Evolutionary conservation across 1,139 yeast species (phyloP), one percentile per base, ranked within the genome.

Genomic region (Williopsis jadinii): DNA sequence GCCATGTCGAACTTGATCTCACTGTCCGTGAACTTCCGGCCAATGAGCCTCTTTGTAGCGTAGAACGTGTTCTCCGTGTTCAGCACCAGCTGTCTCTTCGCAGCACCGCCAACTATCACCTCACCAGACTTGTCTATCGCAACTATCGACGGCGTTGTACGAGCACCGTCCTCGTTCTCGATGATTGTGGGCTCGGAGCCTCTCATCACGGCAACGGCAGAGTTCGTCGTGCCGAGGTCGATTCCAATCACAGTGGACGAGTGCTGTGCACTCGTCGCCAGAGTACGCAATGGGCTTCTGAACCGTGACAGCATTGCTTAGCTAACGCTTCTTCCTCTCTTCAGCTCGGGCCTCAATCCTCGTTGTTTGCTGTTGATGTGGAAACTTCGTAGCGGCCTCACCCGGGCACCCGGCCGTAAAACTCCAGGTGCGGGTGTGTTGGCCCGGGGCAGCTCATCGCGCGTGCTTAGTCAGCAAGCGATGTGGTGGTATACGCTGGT

Each of bases 171-270:
- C 49, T 95, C 84, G 71, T 92, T 92, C 74, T 90, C 97, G 59
- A 92, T 84, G 59, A 94, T 95, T 73, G 87, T 87, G 59, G 98
- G 97, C 47, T 83, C 71, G 70, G 87, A 85, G 66, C 98, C 98
- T 70, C 87, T 95, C 95, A 92, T 90, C 53, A 92, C 73, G 49
- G 98, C 98, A 52, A 92, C 98, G 47, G 98, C 97, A 44, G 98
- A 92, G 80, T 92, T 92, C 69, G 97, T 92, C 68, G 97, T 92
- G 73, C 98, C 98, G 67, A 92, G 78, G 73, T 92, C 98, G 64
- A 92, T 90, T 76, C 98, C 98, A 62, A 92, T 90, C 47, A 92
- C 97, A 5, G 41, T 37, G 32, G 41, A 15, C 11, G 30, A 19
- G 24, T 19, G 24, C 6, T 6, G 24, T 19, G 24, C 24, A 4